phyloP scores from a whole-genome alignment of 345 rosid genomes.

The Anastatica hierochuntica region DNA sequence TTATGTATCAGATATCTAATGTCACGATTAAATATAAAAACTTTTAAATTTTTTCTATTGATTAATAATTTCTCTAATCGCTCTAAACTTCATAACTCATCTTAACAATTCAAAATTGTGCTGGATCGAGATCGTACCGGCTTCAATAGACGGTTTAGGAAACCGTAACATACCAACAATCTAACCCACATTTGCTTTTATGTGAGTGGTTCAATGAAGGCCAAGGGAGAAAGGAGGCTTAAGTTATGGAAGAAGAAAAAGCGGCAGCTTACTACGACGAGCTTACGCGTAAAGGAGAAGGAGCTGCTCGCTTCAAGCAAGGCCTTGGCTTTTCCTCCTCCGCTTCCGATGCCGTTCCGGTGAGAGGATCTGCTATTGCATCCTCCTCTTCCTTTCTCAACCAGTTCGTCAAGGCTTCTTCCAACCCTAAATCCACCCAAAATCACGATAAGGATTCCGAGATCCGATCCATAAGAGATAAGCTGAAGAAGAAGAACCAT shows the following conservation, averaged over 20 bases:
- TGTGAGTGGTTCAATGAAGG: too few species aligned
- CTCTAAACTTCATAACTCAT: too few species aligned
- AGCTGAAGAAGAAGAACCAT: constrained; percentile 51
- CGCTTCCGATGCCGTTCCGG: constrained; percentile 30
- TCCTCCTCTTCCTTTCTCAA: constrained; percentile 61
- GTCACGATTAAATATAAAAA: too few species aligned
- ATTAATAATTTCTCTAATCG: too few species aligned
- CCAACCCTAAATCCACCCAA: constrained; percentile 42
- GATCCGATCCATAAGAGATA: constrained; percentile 54
- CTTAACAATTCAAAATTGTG: too few species aligned
- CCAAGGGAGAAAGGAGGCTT: too few species aligned
- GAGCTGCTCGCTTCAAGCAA: constrained; percentile 94
- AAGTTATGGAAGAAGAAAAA: constrained; percentile 60
- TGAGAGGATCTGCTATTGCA: constrained; percentile 38
- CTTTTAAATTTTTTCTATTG: too few species aligned
- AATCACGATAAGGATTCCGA: constrained; percentile 47
- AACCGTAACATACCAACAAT: too few species aligned
- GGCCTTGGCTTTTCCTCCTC: constrained; percentile 79
- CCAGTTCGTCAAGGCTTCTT: constrained; percentile 66
- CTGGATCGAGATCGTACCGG: too few species aligned
- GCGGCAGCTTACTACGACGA: constrained; percentile 79
- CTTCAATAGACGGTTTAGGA: too few species aligned
- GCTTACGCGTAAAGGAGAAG: constrained; percentile 79
- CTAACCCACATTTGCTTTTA: too few species aligned
- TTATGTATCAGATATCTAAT: too few species aligned